Evolutionary conservation across 75 land plant genomes (phyloP).

Genomic region (Cryptomeria japonica): DNA sequence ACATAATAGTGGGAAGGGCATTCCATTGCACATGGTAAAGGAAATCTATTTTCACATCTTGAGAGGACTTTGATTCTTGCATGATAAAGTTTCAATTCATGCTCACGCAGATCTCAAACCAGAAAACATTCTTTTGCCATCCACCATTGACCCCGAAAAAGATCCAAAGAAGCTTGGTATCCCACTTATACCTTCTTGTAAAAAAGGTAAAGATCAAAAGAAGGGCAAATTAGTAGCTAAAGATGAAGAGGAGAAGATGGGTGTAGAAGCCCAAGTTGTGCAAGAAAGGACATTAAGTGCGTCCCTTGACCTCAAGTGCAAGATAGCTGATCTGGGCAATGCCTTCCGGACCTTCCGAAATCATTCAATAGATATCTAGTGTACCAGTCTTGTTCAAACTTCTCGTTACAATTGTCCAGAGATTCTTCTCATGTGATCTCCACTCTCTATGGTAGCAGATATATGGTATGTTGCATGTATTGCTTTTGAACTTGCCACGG

Average conservation of each 20-base stretch:
- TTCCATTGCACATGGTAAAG: slow-evolving; percentile 76
- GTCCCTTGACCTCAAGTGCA: slow-evolving; percentile 34
- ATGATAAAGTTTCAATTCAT: slow-evolving; percentile 72
- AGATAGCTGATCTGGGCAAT: slow-evolving; percentile 84
- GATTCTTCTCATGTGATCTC: slow-evolving; percentile 69
- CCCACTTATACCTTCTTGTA: slow-evolving; percentile 32
- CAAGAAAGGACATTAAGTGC: neutral
- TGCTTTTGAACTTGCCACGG: too few relatives aligned
- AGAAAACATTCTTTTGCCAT: slow-evolving; percentile 72
- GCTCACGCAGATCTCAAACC: slow-evolving; percentile 97
- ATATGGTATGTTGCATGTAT: slow-evolving; percentile 71
- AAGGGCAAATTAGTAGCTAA: slow-evolving; percentile 68
- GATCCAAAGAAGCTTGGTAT: slow-evolving; percentile 57
- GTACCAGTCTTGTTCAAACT: slow-evolving; percentile 90
- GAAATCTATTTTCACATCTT: slow-evolving; percentile 65
- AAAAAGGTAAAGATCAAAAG: slow-evolving; percentile 20
- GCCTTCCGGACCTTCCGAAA: slow-evolving; percentile 21
- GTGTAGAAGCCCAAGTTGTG: neutral
- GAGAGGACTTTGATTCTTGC: slow-evolving; percentile 78
- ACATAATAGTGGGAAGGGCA: slow-evolving; percentile 59
- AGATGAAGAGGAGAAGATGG: neutral
- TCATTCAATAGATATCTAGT: slow-evolving; percentile 61
- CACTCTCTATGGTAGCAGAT: slow-evolving; percentile 82
- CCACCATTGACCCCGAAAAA: slow-evolving; percentile 23
- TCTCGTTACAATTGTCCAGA: slow-evolving; percentile 87